Evolutionary conservation across 2,329 filamentous ascomycete species (phyloP), one percentile per base, ranked within the genome.

Genomic region (Orbilia quercus): DNA sequence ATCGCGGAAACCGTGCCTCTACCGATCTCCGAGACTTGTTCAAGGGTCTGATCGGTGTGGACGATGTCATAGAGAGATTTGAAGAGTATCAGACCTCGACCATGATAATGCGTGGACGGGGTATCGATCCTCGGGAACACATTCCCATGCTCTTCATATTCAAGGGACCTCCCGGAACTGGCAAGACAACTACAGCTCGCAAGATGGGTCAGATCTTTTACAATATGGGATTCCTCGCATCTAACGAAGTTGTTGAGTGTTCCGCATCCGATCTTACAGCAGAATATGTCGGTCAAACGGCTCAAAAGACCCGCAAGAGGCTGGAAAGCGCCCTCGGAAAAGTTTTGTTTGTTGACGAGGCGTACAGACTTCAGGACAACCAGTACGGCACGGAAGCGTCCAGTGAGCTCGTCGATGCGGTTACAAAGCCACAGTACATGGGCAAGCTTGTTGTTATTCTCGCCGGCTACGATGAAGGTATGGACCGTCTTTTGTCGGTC

Each of bases 121-220:
- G 81, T 0, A 80, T 88, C 78, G 85, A 90, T 75, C 85, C 87
- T 1, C 82, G 83, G 6, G 82, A 86, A 6, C 80, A 85, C 9
- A 83, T 91, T 0, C 88, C 89, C 0, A 90, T 89, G 78, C 89
- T 85, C 72, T 91, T 91, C 75, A 76, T 91, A 0, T 91, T 91
- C 80, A 84, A 86, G 0, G 89, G 90, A 0, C 83, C 85, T 58
- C 87, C 88, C 12, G 88, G 85, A 0, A 92, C 90, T 0, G 90
- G 90, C 0, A 92, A 92, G 77, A 91, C 90, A 0, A 88, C 88
- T 0, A 91, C 85, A 0, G 91, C 91, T 0, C 82, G 84, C n/a
- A 90, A 88, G 73, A 90, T 93, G 84, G 90, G 90, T 2, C 85
- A 91, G 74, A 82, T 93, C 0, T 93, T 87, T 77, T 92, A 91